phyloP scores from a whole-genome alignment of 129 eudicot genomes.

The Heracleum sosnowskyi region DNA sequence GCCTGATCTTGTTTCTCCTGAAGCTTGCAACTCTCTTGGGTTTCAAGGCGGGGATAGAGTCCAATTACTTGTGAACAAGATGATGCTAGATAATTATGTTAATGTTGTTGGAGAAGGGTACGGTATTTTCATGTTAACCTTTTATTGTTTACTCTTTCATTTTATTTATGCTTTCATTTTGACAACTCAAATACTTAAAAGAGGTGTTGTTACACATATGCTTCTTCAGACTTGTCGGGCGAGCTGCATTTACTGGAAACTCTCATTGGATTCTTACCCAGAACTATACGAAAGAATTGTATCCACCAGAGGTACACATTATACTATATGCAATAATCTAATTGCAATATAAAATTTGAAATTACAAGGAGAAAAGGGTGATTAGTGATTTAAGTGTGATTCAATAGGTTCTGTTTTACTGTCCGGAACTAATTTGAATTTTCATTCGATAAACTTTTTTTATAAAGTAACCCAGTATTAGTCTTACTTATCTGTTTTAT shows the following conservation, averaged over 20 bases:
- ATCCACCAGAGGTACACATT: conserved; percentile 75
- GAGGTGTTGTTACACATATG: not conserved
- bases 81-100: conserved; percentile 83
- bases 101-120: conserved; percentile 91
- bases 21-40: conserved; percentile 22
- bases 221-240: conserved; percentile 72
- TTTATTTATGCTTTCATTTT: not conserved
- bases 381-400: not conserved
- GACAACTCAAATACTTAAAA: not conserved
- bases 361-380: conserved; percentile 1
- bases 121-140: not conserved
- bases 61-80: conserved; percentile 70
- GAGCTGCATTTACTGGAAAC: conserved; percentile 79
- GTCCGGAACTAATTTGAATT: not conserved
- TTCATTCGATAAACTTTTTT: not conserved
- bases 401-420: not conserved
- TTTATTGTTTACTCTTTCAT: not conserved
- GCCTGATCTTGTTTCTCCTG: conserved; percentile 16
- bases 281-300: conserved; percentile 33
- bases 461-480: not conserved
- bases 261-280: conserved; percentile 75
- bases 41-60: conserved; percentile 16
- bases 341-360: not conserved
- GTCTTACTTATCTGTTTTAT: not conserved
- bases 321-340: not conserved